phyloP scores from a whole-genome alignment of 495 filamentous ascomycete species.

The Aspergillus coremiiformis region DNA sequence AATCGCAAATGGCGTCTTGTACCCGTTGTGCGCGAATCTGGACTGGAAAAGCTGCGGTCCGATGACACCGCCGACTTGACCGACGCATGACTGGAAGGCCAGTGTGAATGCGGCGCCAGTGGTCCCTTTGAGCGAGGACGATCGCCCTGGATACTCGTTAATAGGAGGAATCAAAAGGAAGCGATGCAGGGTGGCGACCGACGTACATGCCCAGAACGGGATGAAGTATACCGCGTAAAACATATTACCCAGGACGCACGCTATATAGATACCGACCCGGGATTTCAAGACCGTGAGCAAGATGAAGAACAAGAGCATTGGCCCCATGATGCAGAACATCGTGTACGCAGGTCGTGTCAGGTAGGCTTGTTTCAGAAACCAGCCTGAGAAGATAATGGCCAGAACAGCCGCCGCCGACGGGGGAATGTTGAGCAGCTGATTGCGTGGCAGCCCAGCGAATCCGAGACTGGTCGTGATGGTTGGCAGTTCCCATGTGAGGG shows the following conservation, averaged over 20 bases:
- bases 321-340: slow-evolving; percentile 13
- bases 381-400: slow-evolving; percentile 18
- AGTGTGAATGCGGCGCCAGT: slow-evolving; percentile 30
- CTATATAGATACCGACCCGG: slow-evolving; percentile 21
- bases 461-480: slow-evolving; percentile 27
- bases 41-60: slow-evolving; percentile 28
- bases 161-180: neutral
- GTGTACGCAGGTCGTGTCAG: slow-evolving; percentile 9
- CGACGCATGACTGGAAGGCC: slow-evolving; percentile 24
- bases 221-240: slow-evolving; percentile 22
- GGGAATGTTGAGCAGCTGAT: slow-evolving; percentile 29
- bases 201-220: slow-evolving; percentile 24
- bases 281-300: slow-evolving; percentile 12
- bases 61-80: slow-evolving; percentile 28
- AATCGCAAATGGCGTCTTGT: slow-evolving; percentile 26
- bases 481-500: slow-evolving; percentile 23
- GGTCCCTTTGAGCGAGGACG: slow-evolving; percentile 21
- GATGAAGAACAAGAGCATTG: slow-evolving; percentile 21
- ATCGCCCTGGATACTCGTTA: slow-evolving; percentile 12
- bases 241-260: slow-evolving; percentile 22
- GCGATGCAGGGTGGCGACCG: neutral
- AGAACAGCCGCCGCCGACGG: slow-evolving; percentile 18
- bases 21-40: slow-evolving; percentile 21
- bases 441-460: slow-evolving; percentile 23
- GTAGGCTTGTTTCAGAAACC: slow-evolving; percentile 8